phyloP scores from a whole-genome alignment of 2,329 filamentous ascomycete genomes.

The Epicoccum nigrum region DNA sequence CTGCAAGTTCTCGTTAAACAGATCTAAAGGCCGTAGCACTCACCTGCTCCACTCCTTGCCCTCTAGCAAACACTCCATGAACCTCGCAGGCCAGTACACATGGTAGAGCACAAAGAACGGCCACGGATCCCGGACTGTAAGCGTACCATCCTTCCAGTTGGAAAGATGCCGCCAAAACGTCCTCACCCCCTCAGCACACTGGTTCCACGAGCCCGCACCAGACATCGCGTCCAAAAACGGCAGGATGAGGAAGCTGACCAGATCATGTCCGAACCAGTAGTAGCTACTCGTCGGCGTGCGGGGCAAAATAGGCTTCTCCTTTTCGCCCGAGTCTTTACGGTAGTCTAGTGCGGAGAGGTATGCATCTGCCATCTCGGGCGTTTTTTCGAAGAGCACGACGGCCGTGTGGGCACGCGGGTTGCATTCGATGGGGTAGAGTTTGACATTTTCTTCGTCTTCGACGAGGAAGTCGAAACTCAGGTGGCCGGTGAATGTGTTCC shows the following conservation, averaged over 20 bases:
- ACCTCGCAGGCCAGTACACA: constrained; percentile 60
- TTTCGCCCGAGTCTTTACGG: constrained; percentile 15
- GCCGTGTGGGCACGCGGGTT: constrained; percentile 74
- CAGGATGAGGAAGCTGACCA: constrained; percentile 58
- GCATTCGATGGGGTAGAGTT: constrained; percentile 71
- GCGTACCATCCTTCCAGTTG: constrained; percentile 59
- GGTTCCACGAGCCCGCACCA: constrained; percentile 22
- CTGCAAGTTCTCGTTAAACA: neutral
- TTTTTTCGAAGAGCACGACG: constrained; percentile 62
- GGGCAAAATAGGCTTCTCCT: constrained; percentile 23
- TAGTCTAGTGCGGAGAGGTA: constrained; percentile 35
- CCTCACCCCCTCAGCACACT: constrained; percentile 31
- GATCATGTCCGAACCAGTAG: constrained; percentile 73
- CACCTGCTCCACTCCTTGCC: constrained; percentile 62
- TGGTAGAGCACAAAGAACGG: constrained; percentile 61
- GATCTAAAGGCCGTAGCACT: neutral
- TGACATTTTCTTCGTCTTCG: constrained; percentile 46
- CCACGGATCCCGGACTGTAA: constrained; percentile 56
- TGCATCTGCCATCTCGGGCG: constrained; percentile 34
- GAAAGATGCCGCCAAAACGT: constrained; percentile 52
- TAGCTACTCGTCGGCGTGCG: constrained; percentile 42
- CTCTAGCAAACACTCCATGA: constrained; percentile 53
- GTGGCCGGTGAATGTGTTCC: constrained; percentile 68
- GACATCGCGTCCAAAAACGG: constrained; percentile 39
- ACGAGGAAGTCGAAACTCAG: constrained; percentile 75